phyloP scores from a whole-genome alignment of 2,329 filamentous ascomycete genomes.

The Aspergillus thermomutatus region DNA sequence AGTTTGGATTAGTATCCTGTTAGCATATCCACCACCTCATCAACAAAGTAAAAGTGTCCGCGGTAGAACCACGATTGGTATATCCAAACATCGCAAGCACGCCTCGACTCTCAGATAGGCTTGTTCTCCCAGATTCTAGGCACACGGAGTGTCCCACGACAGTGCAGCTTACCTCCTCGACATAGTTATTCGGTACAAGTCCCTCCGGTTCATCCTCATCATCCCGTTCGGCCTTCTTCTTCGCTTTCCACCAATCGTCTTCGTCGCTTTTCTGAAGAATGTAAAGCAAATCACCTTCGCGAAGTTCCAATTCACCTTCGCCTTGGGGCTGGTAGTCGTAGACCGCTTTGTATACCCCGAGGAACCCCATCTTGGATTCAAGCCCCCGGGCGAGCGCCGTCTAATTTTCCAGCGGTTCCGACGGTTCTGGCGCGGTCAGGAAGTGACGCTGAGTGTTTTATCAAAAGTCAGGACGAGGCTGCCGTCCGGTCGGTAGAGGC shows the following conservation, averaged over 20 bases:
- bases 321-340: slow-evolving; percentile 91
- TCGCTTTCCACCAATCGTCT: slow-evolving; percentile 93
- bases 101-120: not conserved
- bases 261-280: slow-evolving; percentile 76
- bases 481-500: not conserved
- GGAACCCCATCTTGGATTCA: slow-evolving; percentile 69
- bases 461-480: not conserved
- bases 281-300: slow-evolving; percentile 84
- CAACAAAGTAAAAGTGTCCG: not conserved
- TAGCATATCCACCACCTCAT: not conserved
- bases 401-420: not conserved
- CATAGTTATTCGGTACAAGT: slow-evolving; percentile 89
- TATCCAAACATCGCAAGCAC: not conserved
- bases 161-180: slow-evolving; percentile 72
- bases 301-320: slow-evolving; percentile 78
- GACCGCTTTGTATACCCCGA: slow-evolving; percentile 83
- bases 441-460: not conserved
- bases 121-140: not conserved
- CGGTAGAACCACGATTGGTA: not conserved
- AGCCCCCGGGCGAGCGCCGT: not conserved
- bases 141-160: not conserved
- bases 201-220: slow-evolving; percentile 91
- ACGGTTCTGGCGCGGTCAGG: not conserved
- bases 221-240: slow-evolving; percentile 78
- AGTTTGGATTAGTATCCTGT: slow-evolving; percentile 8